phyloP scores from a whole-genome alignment of 2,329 filamentous ascomycete genomes.

The Cladosporium phlei region DNA sequence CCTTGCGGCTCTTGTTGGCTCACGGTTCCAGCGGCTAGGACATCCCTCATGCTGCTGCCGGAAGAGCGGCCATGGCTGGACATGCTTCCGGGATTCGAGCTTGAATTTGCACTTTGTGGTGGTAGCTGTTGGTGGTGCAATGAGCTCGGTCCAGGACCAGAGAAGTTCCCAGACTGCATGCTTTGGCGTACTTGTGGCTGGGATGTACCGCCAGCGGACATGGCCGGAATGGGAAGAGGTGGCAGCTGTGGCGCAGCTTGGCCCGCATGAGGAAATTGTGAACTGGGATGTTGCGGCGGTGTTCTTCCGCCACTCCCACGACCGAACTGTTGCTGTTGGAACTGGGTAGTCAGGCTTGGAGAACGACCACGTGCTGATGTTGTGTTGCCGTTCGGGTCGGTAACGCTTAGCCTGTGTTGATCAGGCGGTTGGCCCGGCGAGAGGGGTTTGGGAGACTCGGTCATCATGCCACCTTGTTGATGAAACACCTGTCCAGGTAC shows the following conservation, averaged over 20 bases:
- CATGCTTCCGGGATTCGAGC: constrained; percentile 46
- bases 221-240: constrained; percentile 20
- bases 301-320: constrained; percentile 56
- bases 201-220: background rate
- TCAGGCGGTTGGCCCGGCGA: constrained; percentile 57
- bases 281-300: constrained; percentile 40
- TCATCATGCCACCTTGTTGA: constrained; percentile 59
- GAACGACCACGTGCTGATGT: constrained; percentile 53
- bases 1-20: constrained; percentile 35
- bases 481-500: constrained; percentile 57
- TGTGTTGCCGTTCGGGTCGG: constrained; percentile 36
- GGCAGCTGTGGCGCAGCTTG: constrained; percentile 35
- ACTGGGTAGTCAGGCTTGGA: constrained; percentile 61
- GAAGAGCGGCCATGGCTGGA: constrained; percentile 53
- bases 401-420: constrained; percentile 50
- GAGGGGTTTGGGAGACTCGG: constrained; percentile 80
- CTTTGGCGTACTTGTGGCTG: background rate
- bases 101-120: constrained; percentile 18
- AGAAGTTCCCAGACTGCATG: background rate
- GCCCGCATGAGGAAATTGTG: background rate
- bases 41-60: constrained; percentile 60
- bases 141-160: constrained; percentile 32
- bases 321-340: constrained; percentile 60
- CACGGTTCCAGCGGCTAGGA: constrained; percentile 46
- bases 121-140: constrained; percentile 35